These are phyloP conservation scores for Phytophthora syringae DNA, from an alignment of 352 stramenopile genomes.

Conservation along the genomic window DNA sequence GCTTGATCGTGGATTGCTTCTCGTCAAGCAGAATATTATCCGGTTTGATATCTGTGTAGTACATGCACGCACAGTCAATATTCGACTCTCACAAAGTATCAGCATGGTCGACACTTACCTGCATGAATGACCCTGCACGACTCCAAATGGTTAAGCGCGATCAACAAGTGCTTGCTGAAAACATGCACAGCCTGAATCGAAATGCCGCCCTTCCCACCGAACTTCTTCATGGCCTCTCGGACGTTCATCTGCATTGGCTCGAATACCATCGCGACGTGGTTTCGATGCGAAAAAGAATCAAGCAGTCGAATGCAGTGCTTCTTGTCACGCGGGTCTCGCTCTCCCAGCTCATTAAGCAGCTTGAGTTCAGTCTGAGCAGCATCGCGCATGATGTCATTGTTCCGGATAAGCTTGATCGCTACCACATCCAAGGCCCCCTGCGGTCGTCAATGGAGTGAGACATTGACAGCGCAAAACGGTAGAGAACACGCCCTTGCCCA, in stretches of 20 bases:
- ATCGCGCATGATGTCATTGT: conserved; percentile 99
- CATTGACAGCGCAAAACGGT: conserved; percentile 96
- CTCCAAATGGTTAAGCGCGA: conserved; percentile 81
- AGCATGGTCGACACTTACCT: conserved; percentile 43
- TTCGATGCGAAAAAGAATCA: conserved; percentile 91
- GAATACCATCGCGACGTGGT: conserved; percentile 97
- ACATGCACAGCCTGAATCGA: conserved; percentile 86
- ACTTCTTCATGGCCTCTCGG: conserved; percentile 91
- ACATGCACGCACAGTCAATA: conserved; percentile 8
- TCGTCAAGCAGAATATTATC: conserved; percentile 98
- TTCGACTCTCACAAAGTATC: conserved; percentile 1
- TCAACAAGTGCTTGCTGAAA: conserved; percentile 82
- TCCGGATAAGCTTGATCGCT: conserved; percentile 92
- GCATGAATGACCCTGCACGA: conserved; percentile 93
- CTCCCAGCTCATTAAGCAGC: conserved; percentile 78
- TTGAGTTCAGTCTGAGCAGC: conserved; percentile 90
- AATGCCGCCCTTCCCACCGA: conserved; percentile 84
- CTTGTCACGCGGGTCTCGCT: conserved; percentile 75
- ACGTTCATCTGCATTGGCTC: conserved; percentile 98
- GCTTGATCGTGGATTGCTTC: conserved; percentile 94
- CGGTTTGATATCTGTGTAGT: conserved; percentile 94
- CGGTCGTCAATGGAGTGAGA: conserved; percentile 42
- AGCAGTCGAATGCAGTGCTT: conserved; percentile 89
- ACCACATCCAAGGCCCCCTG: conserved; percentile 44
- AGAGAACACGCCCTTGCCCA: conserved; percentile 98